Evolutionary conservation across 2,329 filamentous ascomycete species (phyloP).

Genomic region (Talaromyces sp.): DNA sequence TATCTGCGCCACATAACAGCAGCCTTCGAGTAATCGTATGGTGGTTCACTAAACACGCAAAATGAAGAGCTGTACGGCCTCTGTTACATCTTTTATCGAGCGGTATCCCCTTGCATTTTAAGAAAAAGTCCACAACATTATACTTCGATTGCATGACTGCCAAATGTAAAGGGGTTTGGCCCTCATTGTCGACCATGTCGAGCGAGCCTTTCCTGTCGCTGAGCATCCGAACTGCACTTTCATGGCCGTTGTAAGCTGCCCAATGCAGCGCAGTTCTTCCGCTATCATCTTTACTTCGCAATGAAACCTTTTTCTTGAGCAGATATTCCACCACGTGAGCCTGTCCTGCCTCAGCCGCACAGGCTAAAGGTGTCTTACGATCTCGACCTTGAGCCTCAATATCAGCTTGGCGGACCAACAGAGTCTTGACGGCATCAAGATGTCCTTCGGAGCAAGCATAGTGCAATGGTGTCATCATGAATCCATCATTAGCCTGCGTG

Average conservation of each 20-base stretch:
- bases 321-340: constrained; percentile 32
- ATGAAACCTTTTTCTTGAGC: constrained; percentile 35
- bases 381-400: constrained; percentile 35
- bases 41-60: constrained; percentile 38
- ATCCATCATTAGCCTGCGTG: constrained; percentile 39
- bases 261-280: constrained; percentile 44
- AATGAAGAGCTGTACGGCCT: constrained; percentile 39
- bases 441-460: constrained; percentile 38
- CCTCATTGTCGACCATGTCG: constrained; percentile 29
- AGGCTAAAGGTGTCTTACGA: constrained; percentile 41
- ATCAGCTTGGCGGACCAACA: constrained; percentile 37
- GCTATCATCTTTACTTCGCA: constrained; percentile 31
- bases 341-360: constrained; percentile 37
- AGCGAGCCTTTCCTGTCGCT: constrained; percentile 34
- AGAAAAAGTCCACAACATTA: constrained; percentile 40
- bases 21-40: constrained; percentile 36
- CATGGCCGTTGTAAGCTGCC: constrained; percentile 43
- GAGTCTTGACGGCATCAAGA: constrained; percentile 27
- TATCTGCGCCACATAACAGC: constrained; percentile 35
- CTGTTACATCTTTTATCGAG: constrained; percentile 34
- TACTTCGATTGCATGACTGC: constrained; percentile 40
- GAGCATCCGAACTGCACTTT: constrained; percentile 38
- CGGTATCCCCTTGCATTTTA: constrained; percentile 32
- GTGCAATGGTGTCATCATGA: constrained; percentile 41
- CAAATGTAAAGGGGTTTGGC: constrained; percentile 41